Base-by-base conservation (phyloP, 1,139 yeast genomes). In the Wickerhamomyces sp. region DNA sequence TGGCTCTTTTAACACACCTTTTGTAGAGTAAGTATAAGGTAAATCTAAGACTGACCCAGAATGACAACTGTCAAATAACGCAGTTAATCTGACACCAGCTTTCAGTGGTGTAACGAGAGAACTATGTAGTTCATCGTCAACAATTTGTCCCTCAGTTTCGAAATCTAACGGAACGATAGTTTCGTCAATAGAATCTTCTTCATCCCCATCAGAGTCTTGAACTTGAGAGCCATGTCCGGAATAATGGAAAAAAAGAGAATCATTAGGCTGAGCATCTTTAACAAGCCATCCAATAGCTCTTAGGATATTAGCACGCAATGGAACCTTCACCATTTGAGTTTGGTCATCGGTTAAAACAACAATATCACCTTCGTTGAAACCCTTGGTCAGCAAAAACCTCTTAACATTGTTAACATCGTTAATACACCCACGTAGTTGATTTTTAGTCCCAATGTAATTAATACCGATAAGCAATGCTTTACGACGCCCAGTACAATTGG, bases 201-300 rank as follows among this genome's bases (percentile, higher is more conserved):
- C 97, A 56, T 90, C 97, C 18, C 96, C 96, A 54, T 86, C 85
- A 38, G 68, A 58, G 62, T 90, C 97, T 45, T 72, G 69, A 15
- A 87, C 81, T 51, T 80, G 80, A 8, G 96, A 96, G 33, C 97
- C 97, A 59, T 90, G 97, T 9, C 97, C 96, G 0, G 96, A 85
- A 60, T 83, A 89, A 61, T 89, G 96, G 72, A 89, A 81, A 47
- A 89, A 82, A 43, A 81, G 64, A 21, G 87, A 78, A 67, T 92
- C 94, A 55, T 89, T 87, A 18, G 96, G 90, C 45, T 70, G 70
- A 0, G 96, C 97, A 46, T 76, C 90, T 29, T 68, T 67, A 15
- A 86, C 96, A 20, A 90, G 73, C 97, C 97, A 90, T 50, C 81
- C 82, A 95, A 89, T 87, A 1, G 95, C 97, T 35, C 88, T 70